Base-by-base conservation (phyloP, 2,329 filamentous ascomycete genomes). In the Tolypocladium album region DNA sequence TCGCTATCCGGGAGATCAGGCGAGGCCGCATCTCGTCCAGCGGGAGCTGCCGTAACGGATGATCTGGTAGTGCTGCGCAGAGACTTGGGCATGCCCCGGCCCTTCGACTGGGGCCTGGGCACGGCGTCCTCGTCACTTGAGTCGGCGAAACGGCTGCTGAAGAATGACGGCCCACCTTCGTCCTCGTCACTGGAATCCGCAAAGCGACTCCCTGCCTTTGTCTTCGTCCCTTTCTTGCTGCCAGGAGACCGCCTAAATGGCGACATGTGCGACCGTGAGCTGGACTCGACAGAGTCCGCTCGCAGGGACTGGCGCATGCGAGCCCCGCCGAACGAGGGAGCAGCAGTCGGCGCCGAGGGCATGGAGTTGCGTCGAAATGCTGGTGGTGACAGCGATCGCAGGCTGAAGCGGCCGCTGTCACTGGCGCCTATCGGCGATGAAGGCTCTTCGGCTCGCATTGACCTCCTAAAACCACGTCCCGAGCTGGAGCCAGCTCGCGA, bases 371-470 rank as follows among this genome's bases (percentile, higher is more conserved):
- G 77, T 43, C 77, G 72, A 55, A 84, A 80, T 47, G 79, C 71
- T 12, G 82, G 76, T 0, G 89, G 90, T 1, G 89, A 92, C 47
- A 89, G 65, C 0, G 88, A 88, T 38, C 89, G 82, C 40, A 91
- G 76, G 61, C 86, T 89, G 68, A 90, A 87, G 31, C 83, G 80
- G n/a, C 83, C 81, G n/a, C 83, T 68, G n/a, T 64, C 66, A 55
- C 64, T 66, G 9, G 63, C 56, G 24, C 76, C 70, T 34, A 73
- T 75, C 6, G 67, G 63, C 3, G 64, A 55, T 13, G 62, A 60
- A 24, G 65, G 57, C 15, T 71, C 69, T 8, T 62, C 66, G 50
- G 66, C 64, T 61, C 92, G 82, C 89, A 96, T 89, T 1, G 89
- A 90, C 58, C 79, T 82, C 60, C 87, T 86, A 78, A 96, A 90